Evolutionary conservation across 768 basidiomycete species (phyloP).

Genomic region (Naematelia aurantialba): DNA sequence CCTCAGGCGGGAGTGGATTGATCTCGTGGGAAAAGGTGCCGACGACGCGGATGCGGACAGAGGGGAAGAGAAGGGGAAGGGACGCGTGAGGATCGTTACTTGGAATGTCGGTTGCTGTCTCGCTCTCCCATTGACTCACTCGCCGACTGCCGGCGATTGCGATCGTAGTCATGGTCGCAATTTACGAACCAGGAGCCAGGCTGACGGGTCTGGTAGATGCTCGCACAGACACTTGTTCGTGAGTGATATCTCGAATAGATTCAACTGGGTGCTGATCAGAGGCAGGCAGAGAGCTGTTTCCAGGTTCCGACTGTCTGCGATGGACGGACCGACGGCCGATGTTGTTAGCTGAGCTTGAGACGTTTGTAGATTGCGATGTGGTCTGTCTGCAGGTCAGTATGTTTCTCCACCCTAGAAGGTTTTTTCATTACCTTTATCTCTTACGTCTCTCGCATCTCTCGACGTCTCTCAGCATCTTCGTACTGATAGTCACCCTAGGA

Average conservation of each 20-base stretch:
- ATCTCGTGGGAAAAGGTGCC: constrained; percentile 8
- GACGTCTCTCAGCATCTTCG: no score
- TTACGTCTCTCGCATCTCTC: no score
- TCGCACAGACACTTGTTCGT: constrained; percentile 49
- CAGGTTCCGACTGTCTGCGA: constrained; percentile 65
- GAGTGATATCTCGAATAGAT: constrained; percentile 8
- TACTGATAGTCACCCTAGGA: no score
- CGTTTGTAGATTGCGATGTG: constrained; percentile 66
- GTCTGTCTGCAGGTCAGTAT: constrained; percentile 74
- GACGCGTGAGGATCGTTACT: constrained; percentile 40
- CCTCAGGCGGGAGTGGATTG: constrained; percentile 38
- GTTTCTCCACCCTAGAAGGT: neutral
- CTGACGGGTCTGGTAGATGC: constrained; percentile 24
- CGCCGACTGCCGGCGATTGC: no score
- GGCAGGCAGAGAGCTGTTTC: constrained; percentile 47
- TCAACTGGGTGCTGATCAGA: neutral
- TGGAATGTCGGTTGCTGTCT: constrained; percentile 42
- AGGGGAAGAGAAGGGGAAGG: no score
- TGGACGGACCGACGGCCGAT: constrained; percentile 68
- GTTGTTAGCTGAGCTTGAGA: constrained; percentile 70
- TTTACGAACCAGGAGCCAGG: no score
- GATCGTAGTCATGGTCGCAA: no score
- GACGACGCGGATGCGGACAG: no score
- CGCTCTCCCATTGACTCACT: neutral
- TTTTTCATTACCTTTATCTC: neutral